Evolutionary conservation across 2,329 filamentous ascomycete species (phyloP).

Genomic region (Colletotrichum karsti): DNA sequence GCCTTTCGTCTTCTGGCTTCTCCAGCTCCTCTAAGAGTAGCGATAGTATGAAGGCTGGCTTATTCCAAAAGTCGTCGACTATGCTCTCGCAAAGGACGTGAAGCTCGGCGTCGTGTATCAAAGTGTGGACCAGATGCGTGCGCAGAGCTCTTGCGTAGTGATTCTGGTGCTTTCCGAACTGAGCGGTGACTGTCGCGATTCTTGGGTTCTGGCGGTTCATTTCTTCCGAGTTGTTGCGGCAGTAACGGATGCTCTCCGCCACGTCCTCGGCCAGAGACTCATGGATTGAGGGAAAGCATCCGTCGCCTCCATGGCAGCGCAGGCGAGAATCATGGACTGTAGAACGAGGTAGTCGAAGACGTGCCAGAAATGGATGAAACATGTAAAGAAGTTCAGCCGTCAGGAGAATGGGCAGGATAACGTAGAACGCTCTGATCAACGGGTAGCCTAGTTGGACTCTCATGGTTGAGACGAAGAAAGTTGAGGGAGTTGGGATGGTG

Average conservation of each 20-base stretch:
- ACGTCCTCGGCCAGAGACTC: neutral
- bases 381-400: too few species aligned
- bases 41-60: slow-evolving; percentile 46
- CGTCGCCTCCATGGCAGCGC: neutral
- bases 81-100: slow-evolving; percentile 41
- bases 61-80: slow-evolving; percentile 44
- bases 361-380: too few species aligned
- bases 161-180: slow-evolving; percentile 2
- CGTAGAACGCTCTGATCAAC: too few species aligned
- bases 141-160: slow-evolving; percentile 37
- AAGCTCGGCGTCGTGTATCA: slow-evolving; percentile 39
- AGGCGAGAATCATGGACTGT: neutral
- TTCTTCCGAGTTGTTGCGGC: neutral
- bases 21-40: slow-evolving; percentile 33
- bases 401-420: too few species aligned
- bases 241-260: neutral
- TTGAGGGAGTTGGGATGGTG: too few species aligned
- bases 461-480: too few species aligned
- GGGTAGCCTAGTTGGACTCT: too few species aligned
- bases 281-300: neutral
- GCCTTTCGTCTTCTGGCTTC: slow-evolving; percentile 21
- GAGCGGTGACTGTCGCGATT: slow-evolving; percentile 15
- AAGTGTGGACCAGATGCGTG: slow-evolving; percentile 44
- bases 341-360: too few species aligned
- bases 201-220: neutral